A percentile compares a stretch with the other conserved stretches of the same genome.
Conservation (phyloP, 768 basidiomycete genomes). For the Boletales sp. region DNA sequence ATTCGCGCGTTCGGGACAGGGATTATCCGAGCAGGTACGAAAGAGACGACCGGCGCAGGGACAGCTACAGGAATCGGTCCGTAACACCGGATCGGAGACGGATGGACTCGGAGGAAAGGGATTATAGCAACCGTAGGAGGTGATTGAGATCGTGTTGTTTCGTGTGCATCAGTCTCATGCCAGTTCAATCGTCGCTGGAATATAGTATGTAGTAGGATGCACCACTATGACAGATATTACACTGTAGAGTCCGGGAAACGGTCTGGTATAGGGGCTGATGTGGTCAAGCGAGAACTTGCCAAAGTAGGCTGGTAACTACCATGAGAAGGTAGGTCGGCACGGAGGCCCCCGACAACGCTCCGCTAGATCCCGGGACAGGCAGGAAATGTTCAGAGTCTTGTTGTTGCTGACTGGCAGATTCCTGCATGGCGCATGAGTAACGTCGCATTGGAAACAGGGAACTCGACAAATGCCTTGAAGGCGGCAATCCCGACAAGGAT, state of each 20-base stretch:
- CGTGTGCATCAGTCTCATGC: too few species aligned
- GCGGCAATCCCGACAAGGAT: slow-evolving; percentile 73
- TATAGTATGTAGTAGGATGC: not conserved
- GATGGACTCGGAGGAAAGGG: slow-evolving; percentile 22
- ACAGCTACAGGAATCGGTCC: slow-evolving; percentile 19
- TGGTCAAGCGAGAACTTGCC: slow-evolving; percentile 20
- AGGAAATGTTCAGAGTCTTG: slow-evolving; percentile 51
- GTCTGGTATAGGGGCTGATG: not conserved
- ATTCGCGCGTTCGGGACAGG: slow-evolving; percentile 23
- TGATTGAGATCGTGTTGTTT: slow-evolving; percentile 6
- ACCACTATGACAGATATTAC: slow-evolving; percentile 2
- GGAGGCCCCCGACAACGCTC: slow-evolving; percentile 28
- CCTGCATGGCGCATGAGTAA: slow-evolving; percentile 31
- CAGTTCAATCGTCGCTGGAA: too few species aligned
- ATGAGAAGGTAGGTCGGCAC: slow-evolving; percentile 21
- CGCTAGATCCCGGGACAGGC: slow-evolving; percentile 53
- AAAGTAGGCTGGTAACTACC: slow-evolving; percentile 21
- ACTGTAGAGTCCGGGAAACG: not conserved
- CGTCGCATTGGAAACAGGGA: not conserved
- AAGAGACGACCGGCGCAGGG: slow-evolving; percentile 22
- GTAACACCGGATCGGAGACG: slow-evolving; percentile 23
- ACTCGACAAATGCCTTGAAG: slow-evolving; percentile 62
- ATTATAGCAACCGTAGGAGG: slow-evolving; percentile 17
- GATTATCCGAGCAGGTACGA: slow-evolving; percentile 15
- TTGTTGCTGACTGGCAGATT: slow-evolving; percentile 56